Conservation (phyloP, 805 yeast genomes). For the Sugiyamaella marilandica region DNA sequence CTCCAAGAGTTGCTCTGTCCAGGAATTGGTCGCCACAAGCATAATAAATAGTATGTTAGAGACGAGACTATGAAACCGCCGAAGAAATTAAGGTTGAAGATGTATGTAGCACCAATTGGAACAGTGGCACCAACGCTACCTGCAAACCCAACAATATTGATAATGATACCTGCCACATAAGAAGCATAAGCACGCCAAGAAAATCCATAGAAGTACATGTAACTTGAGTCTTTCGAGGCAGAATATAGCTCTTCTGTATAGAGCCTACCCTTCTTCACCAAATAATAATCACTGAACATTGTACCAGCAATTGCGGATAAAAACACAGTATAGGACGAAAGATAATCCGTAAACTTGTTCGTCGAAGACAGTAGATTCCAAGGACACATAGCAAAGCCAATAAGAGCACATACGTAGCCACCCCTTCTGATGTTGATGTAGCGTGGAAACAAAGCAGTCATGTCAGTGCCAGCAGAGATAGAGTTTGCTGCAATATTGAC, state of each 20-base stretch:
- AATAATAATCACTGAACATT: slow-evolving; percentile 53
- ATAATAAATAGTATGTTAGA: slow-evolving; percentile 48
- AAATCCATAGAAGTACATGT: slow-evolving; percentile 63
- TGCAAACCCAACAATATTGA: slow-evolving; percentile 83
- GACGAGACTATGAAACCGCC: slow-evolving; percentile 65
- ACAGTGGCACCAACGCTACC: slow-evolving; percentile 73
- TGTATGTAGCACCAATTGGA: slow-evolving; percentile 70
- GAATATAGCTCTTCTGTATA: slow-evolving; percentile 60
- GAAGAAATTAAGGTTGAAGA: slow-evolving; percentile 71
- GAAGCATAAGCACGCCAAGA: slow-evolving; percentile 85
- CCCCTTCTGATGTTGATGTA: slow-evolving; percentile 67
- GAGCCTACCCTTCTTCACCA: slow-evolving; percentile 69
- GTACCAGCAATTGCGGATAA: slow-evolving; percentile 81
- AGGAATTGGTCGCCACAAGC: slow-evolving; percentile 25
- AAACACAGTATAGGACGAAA: slow-evolving; percentile 79
- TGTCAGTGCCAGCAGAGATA: slow-evolving; percentile 48
- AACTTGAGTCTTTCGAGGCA: slow-evolving; percentile 41
- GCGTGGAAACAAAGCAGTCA: slow-evolving; percentile 45
- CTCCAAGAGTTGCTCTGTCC: slow-evolving; percentile 15
- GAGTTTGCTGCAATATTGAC: slow-evolving; percentile 61
- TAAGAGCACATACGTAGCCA: slow-evolving; percentile 66
- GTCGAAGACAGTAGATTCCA: slow-evolving; percentile 74
- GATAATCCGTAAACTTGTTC: slow-evolving; percentile 69
- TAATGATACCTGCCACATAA: slow-evolving; percentile 72
- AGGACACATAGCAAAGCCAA: slow-evolving; percentile 72